Percentiles rank a stretch among this genome's conserved stretches.
phyloP scores from a whole-genome alignment of 257 asterid species.

The Henckelia pumila region DNA sequence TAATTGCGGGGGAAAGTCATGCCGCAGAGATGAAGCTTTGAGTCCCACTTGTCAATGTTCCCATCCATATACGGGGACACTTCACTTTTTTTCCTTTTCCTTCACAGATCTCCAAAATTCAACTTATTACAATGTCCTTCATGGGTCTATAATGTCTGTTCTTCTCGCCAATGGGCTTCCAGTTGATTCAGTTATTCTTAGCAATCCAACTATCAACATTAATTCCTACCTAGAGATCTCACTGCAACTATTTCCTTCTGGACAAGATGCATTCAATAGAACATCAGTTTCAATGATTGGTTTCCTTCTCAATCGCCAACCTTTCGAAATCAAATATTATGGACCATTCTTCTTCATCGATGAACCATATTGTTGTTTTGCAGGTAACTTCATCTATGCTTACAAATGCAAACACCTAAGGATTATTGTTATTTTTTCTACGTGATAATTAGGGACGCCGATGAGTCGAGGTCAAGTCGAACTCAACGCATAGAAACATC shows the following conservation, averaged over 20 bases:
- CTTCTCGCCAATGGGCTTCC: slow-evolving; percentile 54
- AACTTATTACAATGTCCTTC: slow-evolving; percentile 51
- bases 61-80: slow-evolving; percentile 68
- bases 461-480: background rate
- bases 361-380: slow-evolving; percentile 53
- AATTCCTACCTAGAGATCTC: slow-evolving; percentile 47
- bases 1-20: slow-evolving; percentile 46
- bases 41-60: slow-evolving; percentile 70
- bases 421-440: background rate
- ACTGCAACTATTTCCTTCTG: slow-evolving; percentile 70
- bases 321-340: slow-evolving; percentile 39
- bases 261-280: slow-evolving; percentile 49
- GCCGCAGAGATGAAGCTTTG: slow-evolving; percentile 42
- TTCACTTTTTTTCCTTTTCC: slow-evolving; percentile 67
- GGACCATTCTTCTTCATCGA: slow-evolving; percentile 76
- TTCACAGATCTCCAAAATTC: slow-evolving; percentile 63
- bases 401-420: background rate
- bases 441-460: background rate
- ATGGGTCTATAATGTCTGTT: slow-evolving; percentile 43
- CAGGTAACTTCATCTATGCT: slow-evolving; percentile 41
- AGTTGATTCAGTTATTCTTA: slow-evolving; percentile 56
- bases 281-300: slow-evolving; percentile 54
- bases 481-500: too few relatives aligned
- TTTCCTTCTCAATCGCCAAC: slow-evolving; percentile 69
- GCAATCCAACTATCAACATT: slow-evolving; percentile 44